Base-by-base conservation (phyloP, 2,329 filamentous ascomycete genomes). In the Trichoderma aggressivum region DNA sequence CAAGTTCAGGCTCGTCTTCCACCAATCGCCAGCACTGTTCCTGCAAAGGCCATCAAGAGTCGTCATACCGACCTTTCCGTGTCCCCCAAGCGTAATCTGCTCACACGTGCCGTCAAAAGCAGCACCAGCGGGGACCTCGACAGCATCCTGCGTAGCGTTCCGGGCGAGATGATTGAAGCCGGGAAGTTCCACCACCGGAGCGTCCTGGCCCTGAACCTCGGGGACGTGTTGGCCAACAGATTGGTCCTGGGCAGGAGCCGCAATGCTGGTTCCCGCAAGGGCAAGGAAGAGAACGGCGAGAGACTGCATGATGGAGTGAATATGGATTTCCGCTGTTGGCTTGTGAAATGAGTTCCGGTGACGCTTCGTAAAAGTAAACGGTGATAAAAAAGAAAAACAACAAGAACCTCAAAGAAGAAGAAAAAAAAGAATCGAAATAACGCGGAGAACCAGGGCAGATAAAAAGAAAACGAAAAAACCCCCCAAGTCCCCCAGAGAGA, bases 1-100 rank as follows among this genome's bases (percentile, higher is more conserved):
- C 70, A 78, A 47, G 53, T 78, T 77, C 59, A 78, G 26, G 39
- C 61, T 75, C 59, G 77, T 78, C n/a, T 72, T 59, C 75, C 75
- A 78, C 74, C 73, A 74, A 6, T 59, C n/a, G 0, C 73, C 72
- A 26, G 63, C 59, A 2, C 62, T 70, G 36, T 77, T 75, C 7
- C 66, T 59, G 47, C 77, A 78, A 32, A 68, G 53, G 6, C 66
- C 77, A 69, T 74, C 71, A 7, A 78, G 73, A 11, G 71, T 73
- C 47, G 74, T 73, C 58, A 66, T 60, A 18, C 75, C 75, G 18
- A 72, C 55, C 55, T 71, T 72, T 24, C 75, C 74, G 18, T 70
- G 32, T 16, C 75, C 76, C 11, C 70, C 72, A n/a, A 78, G 73
- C 39, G 64, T 72, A n/a, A 76, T n/a, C n/a, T 73, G 62, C 21